Conservation (phyloP, 345 rosid species). For the Eucalyptus decipiens region DNA sequence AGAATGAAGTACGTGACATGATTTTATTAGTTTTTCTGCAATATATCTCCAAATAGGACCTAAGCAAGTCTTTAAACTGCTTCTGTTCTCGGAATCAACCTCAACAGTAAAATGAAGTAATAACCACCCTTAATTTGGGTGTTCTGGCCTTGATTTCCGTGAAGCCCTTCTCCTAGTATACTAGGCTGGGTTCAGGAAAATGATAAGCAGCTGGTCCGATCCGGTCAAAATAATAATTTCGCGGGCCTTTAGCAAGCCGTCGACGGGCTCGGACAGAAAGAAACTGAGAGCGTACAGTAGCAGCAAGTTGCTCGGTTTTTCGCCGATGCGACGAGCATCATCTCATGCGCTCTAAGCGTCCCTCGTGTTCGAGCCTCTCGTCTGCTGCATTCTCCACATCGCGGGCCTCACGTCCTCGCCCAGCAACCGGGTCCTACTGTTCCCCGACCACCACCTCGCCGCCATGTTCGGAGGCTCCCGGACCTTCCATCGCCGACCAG, state of each 20-base stretch:
- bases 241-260: background rate
- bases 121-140: no score
- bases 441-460: background rate
- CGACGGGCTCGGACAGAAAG: background rate
- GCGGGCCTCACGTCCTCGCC: background rate
- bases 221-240: no score
- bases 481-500: conserved; percentile 10
- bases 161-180: no score
- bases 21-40: no score
- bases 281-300: background rate
- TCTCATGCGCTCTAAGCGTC: background rate
- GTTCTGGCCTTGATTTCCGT: no score
- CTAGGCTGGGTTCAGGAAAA: no score
- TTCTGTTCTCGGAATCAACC: no score
- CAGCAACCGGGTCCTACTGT: background rate
- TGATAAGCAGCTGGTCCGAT: no score
- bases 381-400: background rate
- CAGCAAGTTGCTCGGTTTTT: background rate
- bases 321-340: background rate
- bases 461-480: background rate
- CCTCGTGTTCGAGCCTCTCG: background rate
- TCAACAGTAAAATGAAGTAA: no score
- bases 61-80: no score
- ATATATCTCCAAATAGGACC: no score
- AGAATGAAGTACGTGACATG: no score